Evolutionary conservation across 169 alveolate genomes (phyloP).

Genomic region (Cryptosporidium ubiquitum): DNA sequence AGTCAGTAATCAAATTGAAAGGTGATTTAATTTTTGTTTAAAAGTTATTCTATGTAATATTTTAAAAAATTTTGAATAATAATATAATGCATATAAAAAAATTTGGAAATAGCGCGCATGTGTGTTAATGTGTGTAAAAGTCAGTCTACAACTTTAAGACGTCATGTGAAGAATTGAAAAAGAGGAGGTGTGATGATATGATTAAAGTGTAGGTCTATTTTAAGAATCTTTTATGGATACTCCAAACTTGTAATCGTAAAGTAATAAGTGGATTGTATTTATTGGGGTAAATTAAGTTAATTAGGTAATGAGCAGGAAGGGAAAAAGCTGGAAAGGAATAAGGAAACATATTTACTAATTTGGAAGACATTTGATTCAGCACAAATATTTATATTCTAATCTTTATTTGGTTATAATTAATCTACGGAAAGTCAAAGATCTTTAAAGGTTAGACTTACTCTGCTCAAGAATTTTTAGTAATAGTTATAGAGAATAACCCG

Average conservation of each 20-base stretch:
- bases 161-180: slow-evolving; percentile 45
- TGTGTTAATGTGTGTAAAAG: slow-evolving; percentile 71
- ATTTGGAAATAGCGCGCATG: slow-evolving; percentile 32
- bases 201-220: slow-evolving; percentile 36
- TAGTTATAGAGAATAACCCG: neutral
- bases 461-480: neutral
- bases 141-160: slow-evolving; percentile 31
- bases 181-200: slow-evolving; percentile 57
- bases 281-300: neutral
- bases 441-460: neutral
- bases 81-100: neutral
- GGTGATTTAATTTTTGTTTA: neutral
- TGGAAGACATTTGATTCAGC: neutral
- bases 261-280: neutral
- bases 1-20: neutral
- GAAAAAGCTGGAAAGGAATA: slow-evolving; percentile 8
- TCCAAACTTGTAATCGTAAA: neutral
- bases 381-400: neutral
- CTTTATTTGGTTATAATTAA: neutral
- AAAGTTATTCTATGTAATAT: neutral
- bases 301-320: slow-evolving; percentile 29
- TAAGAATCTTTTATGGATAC: neutral
- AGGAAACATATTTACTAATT: neutral
- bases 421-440: neutral
- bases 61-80: neutral